Percentiles rank a stretch among this genome's conserved stretches.
Evolutionary conservation across 1,139 yeast species (phyloP).

Genomic region (Yamadazyma friedrichii): DNA sequence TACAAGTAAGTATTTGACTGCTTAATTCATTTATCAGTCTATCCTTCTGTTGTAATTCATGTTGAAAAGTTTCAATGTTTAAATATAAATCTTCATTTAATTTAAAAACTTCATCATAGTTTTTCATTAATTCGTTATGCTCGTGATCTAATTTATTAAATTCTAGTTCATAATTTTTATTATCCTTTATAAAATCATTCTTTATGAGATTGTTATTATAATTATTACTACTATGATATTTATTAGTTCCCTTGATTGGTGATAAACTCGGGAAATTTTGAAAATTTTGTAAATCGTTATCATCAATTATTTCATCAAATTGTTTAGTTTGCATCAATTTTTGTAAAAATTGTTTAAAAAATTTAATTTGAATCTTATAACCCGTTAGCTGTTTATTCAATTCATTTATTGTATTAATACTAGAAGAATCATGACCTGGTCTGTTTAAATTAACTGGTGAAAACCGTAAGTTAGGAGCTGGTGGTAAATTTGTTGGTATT

Average conservation of each 20-base stretch:
- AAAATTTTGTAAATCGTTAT: conserved; percentile 23
- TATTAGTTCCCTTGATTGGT: conserved; percentile 8
- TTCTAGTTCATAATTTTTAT: neutral
- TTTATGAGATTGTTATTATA: conserved; percentile 3
- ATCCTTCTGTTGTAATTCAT: conserved; percentile 29
- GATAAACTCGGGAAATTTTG: conserved; percentile 16
- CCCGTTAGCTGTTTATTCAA: conserved; percentile 39
- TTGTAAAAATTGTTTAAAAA: conserved; percentile 43
- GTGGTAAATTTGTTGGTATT: conserved; percentile 8
- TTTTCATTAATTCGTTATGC: conserved; percentile 20
- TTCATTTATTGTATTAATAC: conserved; percentile 13
- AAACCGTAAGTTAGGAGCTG: conserved; percentile 14
- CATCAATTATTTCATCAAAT: conserved; percentile 18
- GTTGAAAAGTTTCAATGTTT: conserved; percentile 35
- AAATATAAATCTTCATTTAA: conserved; percentile 41
- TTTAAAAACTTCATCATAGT: conserved; percentile 35
- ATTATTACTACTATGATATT: no score
- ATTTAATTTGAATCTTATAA: conserved; percentile 42
- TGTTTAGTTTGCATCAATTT: conserved; percentile 30
- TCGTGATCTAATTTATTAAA: conserved; percentile 3
- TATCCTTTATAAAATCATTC: neutral
- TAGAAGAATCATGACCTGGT: conserved; percentile 9
- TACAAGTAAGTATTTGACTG: conserved; percentile 17
- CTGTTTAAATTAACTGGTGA: conserved; percentile 6
- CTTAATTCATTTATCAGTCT: conserved; percentile 17